Conservation (phyloP, 164 flowering plant species). For the Stephania yunnanensis region DNA sequence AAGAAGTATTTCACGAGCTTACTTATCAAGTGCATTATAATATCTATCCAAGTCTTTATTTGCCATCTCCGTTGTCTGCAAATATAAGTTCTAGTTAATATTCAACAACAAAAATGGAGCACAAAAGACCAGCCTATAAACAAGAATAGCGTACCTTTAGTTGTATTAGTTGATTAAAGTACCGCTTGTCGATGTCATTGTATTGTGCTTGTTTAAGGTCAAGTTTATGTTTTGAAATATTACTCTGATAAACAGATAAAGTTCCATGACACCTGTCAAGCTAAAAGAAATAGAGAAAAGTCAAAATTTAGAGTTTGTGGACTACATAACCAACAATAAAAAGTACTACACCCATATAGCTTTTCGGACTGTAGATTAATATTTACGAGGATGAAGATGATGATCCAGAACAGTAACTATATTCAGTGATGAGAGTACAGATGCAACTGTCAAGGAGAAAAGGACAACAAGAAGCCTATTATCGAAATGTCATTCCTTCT, state of each 20-base stretch:
- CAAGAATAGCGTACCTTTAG: constrained; percentile 58
- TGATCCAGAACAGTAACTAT: neutral
- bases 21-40: constrained; percentile 98
- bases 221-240: constrained; percentile 60
- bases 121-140: neutral
- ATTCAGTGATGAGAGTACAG: too few relatives aligned
- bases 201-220: constrained; percentile 88
- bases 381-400: neutral
- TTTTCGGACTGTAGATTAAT: neutral
- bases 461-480: neutral
- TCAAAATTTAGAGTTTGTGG: neutral
- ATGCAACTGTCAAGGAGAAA: neutral
- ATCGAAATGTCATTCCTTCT: neutral
- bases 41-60: constrained; percentile 97
- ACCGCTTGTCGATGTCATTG: constrained; percentile 90
- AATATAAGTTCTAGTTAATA: constrained; percentile 3
- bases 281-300: constrained; percentile 31
- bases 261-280: constrained; percentile 74
- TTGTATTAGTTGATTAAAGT: constrained; percentile 89
- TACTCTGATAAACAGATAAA: constrained; percentile 75
- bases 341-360: neutral
- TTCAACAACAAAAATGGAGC: neutral
- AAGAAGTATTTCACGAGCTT: constrained; percentile 21
- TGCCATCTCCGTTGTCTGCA: constrained; percentile 99
- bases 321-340: neutral